These are phyloP conservation scores for Ceraceosorus guamensis DNA, from an alignment of 1,284 basidiomycete genomes.

Conservation along the genomic window DNA sequence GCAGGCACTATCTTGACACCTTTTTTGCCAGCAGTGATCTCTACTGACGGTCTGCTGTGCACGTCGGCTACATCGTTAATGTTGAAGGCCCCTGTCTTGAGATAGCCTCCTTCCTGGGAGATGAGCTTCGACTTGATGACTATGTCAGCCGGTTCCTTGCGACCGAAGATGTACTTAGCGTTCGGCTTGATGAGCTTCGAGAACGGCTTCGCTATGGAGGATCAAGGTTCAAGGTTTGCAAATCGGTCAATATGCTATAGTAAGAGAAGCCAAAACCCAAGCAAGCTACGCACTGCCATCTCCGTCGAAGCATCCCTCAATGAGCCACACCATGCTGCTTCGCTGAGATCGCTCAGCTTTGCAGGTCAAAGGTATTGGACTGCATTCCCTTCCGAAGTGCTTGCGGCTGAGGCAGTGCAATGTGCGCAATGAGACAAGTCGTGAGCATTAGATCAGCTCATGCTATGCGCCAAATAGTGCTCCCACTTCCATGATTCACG, in stretches of 20 bases:
- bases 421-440: no score
- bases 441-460: no score
- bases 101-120: conserved; percentile 18
- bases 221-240: conserved; percentile 5
- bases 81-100: conserved; percentile 14
- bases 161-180: conserved; percentile 27
- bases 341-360: no score
- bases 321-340: conserved; percentile 32
- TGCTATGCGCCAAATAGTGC: no score
- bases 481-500: no score
- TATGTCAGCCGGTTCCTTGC: conserved; percentile 35
- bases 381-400: no score
- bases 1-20: neutral
- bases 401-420: no score
- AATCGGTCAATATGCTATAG: neutral
- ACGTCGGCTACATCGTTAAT: neutral
- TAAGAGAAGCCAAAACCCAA: neutral
- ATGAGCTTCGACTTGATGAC: conserved; percentile 34
- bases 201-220: neutral
- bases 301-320: conserved; percentile 26
- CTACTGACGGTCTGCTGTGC: conserved; percentile 17
- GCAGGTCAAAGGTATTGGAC: no score
- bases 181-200: conserved; percentile 29
- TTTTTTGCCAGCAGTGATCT: conserved; percentile 1
- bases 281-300: conserved; percentile 12